Evolutionary conservation across 2,329 filamentous ascomycete species (phyloP), one percentile per base, ranked within the genome.

Genomic region (Colletotrichum sp.): DNA sequence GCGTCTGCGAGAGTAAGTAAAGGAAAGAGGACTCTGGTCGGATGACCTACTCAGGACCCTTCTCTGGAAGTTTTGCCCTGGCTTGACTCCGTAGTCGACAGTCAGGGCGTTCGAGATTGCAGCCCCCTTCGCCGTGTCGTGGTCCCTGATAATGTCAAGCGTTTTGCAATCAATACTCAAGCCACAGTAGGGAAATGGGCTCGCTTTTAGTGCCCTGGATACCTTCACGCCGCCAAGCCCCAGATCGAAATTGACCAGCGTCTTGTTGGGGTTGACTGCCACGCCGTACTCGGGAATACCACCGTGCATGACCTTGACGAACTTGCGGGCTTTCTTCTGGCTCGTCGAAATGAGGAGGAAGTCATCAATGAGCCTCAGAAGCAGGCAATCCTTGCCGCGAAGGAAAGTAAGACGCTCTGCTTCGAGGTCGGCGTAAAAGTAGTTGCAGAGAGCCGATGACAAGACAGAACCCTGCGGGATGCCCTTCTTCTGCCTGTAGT

Each of bases 401-500:
- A 97, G 84, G 81, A 98, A 98, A 0, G 81, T 81, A 4, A 98
- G 87, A 16, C 93, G 86, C 30, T 92, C 88, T 8, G 85, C 85
- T 83, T 99, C 97, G 2, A 98, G 90, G 77, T 97, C 92, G 7
- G 95, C 96, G 81, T 99, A 99, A 83, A 98, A 98, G 84, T 98
- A 96, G 84, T 96, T 98, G 87, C 97, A 98, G 7, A 99, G 88
- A 55, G 96, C 88, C 58, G 94, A 94, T 0, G 96, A 98, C 7
- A 99, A 83, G 2, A 98, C 90, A 0, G 96, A 98, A 9, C 97
- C 97, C 83, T 99, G 97, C 0, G 97, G 96, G 52, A 99, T 98
- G 16, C 97, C 97, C 26, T 90, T 87, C 82, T 93, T 96, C 82
- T 99, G 97, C 28, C 95, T 91, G 82, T 97, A 98, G 82, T 93